Evolutionary conservation across 108 stramenopile species (phyloP).

Genomic region (Seminavis robusta): DNA sequence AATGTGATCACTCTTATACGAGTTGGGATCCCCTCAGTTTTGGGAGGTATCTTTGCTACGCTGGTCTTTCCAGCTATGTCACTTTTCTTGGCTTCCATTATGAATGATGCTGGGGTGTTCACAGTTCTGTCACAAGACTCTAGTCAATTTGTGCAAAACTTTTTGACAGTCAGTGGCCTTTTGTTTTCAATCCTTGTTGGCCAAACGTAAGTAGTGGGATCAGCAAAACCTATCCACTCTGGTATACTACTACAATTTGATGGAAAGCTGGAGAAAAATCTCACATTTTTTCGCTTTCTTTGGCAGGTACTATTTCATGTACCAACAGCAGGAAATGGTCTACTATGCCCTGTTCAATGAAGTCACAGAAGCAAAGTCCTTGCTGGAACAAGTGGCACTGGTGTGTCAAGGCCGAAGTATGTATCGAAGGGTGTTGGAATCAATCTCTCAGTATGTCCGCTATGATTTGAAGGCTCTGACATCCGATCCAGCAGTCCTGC

Average conservation of each 20-base stretch:
- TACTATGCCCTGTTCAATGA: constrained; percentile 81
- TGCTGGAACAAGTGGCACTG: constrained; percentile 85
- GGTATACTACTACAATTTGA: too few relatives aligned
- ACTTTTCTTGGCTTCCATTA: constrained; percentile 40
- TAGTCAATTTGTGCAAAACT: constrained; percentile 88
- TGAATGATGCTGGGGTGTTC: constrained; percentile 73
- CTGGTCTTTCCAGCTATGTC: constrained; percentile 56
- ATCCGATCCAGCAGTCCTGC: constrained; percentile 59
- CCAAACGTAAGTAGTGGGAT: too few relatives aligned
- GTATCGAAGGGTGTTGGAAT: constrained; percentile 44
- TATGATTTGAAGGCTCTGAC: constrained; percentile 58
- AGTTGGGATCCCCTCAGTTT: constrained; percentile 61
- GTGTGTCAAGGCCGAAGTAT: constrained; percentile 79
- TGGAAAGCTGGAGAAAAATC: too few relatives aligned
- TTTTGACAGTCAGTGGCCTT: constrained; percentile 69
- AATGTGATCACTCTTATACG: constrained; percentile 50
- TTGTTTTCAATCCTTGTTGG: constrained; percentile 77
- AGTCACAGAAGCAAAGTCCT: constrained; percentile 86
- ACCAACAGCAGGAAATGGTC: constrained; percentile 73
- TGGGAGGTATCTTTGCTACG: constrained; percentile 43
- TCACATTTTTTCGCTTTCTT: too few relatives aligned
- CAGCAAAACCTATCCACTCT: too few relatives aligned
- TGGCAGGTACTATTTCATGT: constrained; percentile 69
- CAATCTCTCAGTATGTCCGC: constrained; percentile 60
- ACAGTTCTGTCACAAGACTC: constrained; percentile 73